phyloP scores from a whole-genome alignment of 345 rosid genomes.

The Lepidium aucheri region DNA sequence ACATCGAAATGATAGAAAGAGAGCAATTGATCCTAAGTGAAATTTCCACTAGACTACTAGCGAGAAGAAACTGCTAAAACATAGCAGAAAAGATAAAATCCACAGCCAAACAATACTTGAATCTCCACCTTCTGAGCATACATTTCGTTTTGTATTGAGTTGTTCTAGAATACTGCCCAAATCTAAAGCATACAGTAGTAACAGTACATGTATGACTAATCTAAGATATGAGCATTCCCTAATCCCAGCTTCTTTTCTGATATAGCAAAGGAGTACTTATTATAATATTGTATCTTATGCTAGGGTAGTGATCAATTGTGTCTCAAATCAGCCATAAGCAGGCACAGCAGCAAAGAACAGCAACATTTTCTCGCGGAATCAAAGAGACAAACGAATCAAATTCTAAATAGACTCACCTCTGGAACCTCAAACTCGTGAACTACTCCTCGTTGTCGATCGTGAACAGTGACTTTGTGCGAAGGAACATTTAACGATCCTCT shows the following conservation, averaged over 20 bases:
- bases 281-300: background rate
- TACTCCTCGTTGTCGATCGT: constrained; percentile 72
- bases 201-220: background rate
- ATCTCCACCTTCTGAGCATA: background rate
- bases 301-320: background rate
- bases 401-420: constrained; percentile 39
- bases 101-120: background rate
- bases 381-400: background rate
- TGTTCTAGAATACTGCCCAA: background rate
- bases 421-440: constrained; percentile 84
- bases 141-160: background rate
- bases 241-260: too few relatives aligned
- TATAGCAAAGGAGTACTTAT: too few relatives aligned
- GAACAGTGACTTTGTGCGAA: constrained; percentile 76
- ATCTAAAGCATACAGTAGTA: background rate
- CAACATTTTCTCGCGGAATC: background rate
- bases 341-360: background rate
- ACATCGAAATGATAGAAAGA: background rate
- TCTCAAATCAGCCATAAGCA: background rate
- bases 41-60: background rate
- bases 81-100: background rate
- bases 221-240: too few relatives aligned
- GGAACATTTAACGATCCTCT: constrained; percentile 36
- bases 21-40: background rate
- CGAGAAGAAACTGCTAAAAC: background rate